phyloP scores from a whole-genome alignment of 2,329 filamentous ascomycete species.

The Nemania sp. region DNA sequence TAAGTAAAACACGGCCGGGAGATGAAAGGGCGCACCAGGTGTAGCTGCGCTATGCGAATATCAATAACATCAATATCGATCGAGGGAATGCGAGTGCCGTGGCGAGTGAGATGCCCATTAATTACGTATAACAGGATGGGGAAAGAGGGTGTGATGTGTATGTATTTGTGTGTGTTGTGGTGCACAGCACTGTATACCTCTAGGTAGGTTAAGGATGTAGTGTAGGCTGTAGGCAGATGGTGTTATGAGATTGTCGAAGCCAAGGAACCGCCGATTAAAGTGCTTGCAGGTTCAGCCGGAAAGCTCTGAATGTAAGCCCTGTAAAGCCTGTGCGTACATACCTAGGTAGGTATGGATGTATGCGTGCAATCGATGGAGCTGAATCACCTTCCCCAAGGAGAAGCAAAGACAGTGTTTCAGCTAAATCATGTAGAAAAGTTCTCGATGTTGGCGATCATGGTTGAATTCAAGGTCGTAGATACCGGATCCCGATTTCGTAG shows the following conservation, averaged over 20 bases:
- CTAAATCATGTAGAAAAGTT: background rate
- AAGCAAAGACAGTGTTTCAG: background rate
- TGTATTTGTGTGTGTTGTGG: too few species aligned
- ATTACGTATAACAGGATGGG: slow-evolving; percentile 2
- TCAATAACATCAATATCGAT: slow-evolving; percentile 8
- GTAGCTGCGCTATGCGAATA: slow-evolving; percentile 5
- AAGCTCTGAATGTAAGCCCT: background rate
- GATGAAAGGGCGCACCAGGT: slow-evolving; percentile 4
- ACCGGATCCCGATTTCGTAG: background rate
- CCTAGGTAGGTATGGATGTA: background rate
- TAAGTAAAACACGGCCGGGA: slow-evolving; percentile 18
- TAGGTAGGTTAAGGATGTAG: too few species aligned
- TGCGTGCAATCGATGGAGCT: background rate
- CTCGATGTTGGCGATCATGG: background rate
- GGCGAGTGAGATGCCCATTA: slow-evolving; percentile 2
- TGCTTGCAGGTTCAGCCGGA: slow-evolving; percentile 22
- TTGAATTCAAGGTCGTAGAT: background rate
- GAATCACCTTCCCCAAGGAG: background rate
- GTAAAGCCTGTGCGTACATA: background rate
- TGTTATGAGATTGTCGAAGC: slow-evolving; percentile 21
- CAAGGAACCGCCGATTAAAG: slow-evolving; percentile 23
- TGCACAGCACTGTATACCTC: background rate
- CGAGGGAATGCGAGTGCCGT: background rate
- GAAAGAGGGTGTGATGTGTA: slow-evolving; percentile 4
- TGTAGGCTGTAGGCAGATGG: slow-evolving; percentile 15